phyloP scores from a whole-genome alignment of 257 asterid species.

The Osmanthus fragrans region DNA sequence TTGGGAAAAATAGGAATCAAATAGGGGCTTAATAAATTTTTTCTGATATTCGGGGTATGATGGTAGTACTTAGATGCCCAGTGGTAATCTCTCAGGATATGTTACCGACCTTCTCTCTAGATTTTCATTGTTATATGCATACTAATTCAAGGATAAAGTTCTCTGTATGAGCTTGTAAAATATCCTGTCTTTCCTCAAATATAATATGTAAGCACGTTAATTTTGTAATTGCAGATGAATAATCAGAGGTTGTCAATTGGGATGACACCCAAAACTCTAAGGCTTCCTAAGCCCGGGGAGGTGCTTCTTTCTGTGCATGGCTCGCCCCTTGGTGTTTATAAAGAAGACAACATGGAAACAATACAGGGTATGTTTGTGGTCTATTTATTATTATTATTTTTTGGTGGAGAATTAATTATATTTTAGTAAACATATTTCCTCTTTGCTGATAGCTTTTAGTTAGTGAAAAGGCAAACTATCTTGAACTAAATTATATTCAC shows the following conservation, averaged over 20 bases:
- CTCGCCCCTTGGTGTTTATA: constrained; percentile 87
- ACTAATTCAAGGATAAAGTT: neutral
- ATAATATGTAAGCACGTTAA: neutral
- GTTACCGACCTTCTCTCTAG: neutral
- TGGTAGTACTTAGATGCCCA: neutral
- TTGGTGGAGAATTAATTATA: neutral
- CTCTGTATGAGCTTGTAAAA: neutral
- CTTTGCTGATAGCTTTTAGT: constrained; percentile 6
- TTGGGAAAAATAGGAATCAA: too few relatives aligned
- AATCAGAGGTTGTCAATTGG: constrained; percentile 68
- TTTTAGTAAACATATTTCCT: neutral
- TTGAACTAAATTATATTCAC: neutral
- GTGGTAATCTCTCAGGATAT: neutral
- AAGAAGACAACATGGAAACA: constrained; percentile 92
- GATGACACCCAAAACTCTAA: constrained; percentile 68
- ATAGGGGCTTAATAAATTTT: too few relatives aligned
- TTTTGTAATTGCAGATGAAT: constrained; percentile 48
- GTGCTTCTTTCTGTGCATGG: constrained; percentile 87
- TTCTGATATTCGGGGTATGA: neutral
- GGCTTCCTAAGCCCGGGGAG: constrained; percentile 88
- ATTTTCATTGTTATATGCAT: neutral
- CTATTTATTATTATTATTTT: neutral
- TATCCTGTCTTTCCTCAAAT: neutral
- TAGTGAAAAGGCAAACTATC: neutral
- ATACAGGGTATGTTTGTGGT: constrained; percentile 57